Percentiles rank a stretch among this genome's conserved stretches.
These are phyloP conservation scores for Marvania coccoides DNA, from an alignment of 139 green algal genomes.

Conservation along the genomic window DNA sequence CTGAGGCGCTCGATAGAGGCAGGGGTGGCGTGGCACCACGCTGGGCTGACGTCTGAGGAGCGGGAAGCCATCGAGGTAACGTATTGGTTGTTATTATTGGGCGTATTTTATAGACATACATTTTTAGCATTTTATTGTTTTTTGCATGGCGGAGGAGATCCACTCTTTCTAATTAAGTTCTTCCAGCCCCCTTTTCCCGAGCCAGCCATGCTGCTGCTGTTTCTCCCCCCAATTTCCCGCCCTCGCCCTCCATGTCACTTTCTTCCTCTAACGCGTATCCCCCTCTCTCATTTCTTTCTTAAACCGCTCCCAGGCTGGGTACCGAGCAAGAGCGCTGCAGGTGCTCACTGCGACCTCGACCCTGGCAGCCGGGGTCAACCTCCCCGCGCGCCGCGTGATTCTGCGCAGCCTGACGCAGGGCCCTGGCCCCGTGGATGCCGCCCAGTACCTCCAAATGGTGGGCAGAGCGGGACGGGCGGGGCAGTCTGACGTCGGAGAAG, in stretches of 20 bases:
- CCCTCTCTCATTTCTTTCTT: too few species aligned
- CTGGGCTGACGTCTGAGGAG: conserved; percentile 20
- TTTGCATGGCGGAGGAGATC: too few species aligned
- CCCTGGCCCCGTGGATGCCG: conserved; percentile 23
- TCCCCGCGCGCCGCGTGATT: conserved; percentile 39
- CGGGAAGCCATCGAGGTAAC: conserved; percentile 17
- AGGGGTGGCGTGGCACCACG: conserved; percentile 30
- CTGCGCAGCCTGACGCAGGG: conserved; percentile 21
- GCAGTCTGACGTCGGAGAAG: conserved; percentile 36
- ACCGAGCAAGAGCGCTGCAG: not conserved
- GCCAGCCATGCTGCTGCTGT: too few species aligned
- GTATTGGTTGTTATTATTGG: too few species aligned
- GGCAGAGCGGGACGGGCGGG: conserved; percentile 49
- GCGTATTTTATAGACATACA: too few species aligned
- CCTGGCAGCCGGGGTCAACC: conserved; percentile 55
- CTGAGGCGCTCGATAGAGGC: not conserved
- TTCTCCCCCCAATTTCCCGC: too few species aligned
- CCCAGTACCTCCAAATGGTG: conserved; percentile 68
- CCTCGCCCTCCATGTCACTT: too few species aligned
- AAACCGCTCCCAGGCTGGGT: too few species aligned
- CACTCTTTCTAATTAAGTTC: too few species aligned
- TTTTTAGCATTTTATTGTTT: too few species aligned
- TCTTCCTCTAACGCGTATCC: too few species aligned
- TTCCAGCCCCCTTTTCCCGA: too few species aligned
- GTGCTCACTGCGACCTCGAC: conserved; percentile 41